phyloP scores from a whole-genome alignment of 495 filamentous ascomycete genomes.

The Penicillium coprophilum region DNA sequence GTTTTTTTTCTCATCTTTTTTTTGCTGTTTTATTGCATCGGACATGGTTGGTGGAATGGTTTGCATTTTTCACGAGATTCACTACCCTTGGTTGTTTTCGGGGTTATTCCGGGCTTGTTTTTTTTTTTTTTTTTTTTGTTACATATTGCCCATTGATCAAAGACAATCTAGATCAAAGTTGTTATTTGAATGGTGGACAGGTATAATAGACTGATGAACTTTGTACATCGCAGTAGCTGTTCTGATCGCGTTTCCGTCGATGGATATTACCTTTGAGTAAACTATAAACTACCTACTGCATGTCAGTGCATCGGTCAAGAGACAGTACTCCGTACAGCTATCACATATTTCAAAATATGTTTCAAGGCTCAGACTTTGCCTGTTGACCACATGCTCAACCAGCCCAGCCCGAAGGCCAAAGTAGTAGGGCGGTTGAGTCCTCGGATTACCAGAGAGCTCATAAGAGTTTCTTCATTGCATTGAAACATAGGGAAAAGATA shows the following conservation, averaged over 20 bases:
- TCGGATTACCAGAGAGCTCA: conserved; percentile 82
- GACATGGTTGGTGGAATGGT: conserved; percentile 15
- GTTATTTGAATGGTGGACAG: not conserved
- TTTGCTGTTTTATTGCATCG: conserved; percentile 16
- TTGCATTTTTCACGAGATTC: conserved; percentile 22
- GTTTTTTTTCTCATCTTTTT: conserved; percentile 1
- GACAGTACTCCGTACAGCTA: not conserved
- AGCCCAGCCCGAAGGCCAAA: conserved; percentile 37
- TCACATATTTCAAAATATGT: not conserved
- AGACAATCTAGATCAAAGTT: conserved; percentile 4
- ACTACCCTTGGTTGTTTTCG: conserved; percentile 1
- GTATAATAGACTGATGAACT: not conserved
- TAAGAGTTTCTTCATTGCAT: conserved; percentile 56
- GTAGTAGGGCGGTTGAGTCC: conserved; percentile 60
- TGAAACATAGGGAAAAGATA: not conserved
- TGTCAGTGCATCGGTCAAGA: not conserved
- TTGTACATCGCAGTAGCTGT: not conserved
- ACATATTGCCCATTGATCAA: conserved; percentile 23
- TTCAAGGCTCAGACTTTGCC: conserved; percentile 66
- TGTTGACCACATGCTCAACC: conserved; percentile 69
- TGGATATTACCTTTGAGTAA: not conserved
- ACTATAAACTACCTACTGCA: conserved; percentile 6
- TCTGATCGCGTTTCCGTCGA: not conserved
- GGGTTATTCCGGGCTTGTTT: conserved; percentile 18
- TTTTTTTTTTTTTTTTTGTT: conserved; percentile 19